Evolutionary conservation across 1,139 yeast species (phyloP), one percentile per base, ranked within the genome.

Genomic region (Hansenula anomala): DNA sequence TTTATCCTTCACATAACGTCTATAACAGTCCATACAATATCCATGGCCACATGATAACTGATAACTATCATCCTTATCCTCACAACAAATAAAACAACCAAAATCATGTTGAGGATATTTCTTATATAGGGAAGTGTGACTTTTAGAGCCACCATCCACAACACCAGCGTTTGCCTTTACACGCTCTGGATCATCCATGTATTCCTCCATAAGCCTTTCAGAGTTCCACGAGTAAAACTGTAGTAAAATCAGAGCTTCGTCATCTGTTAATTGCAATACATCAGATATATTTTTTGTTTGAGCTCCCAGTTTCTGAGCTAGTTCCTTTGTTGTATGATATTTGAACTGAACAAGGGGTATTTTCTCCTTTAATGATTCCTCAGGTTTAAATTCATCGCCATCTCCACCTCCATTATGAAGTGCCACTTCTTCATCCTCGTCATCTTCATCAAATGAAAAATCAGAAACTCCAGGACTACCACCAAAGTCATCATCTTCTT

Each of bases 71-170:
- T 54, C 51, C 27, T 64, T 65, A 1, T 68, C 71, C 16, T 81
- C 85, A 58, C 90, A 86, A 59, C 97, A 89, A 15, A 89, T 80
- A 13, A 61, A 54, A 54, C 97, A 89, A 22, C 60, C 49, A 47
- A 71, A 80, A 23, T 45, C 44, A 7, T 40, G 51, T 2, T 43
- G 41, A 1, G 47, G 48, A 27, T 67, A 58, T 11, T 34, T 47
- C 37, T 53, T 56, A 13, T 38, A 34, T 17, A 39, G 36, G 28
- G 40, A 24, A n/a, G 41, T 34, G 14, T 50, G 27, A 22, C 36
- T 35, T 11, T 36, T 39, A 15, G 41, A 39, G 19, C 43, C 47
- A 9, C 36, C 36, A 19, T 12, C 15, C 3, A 64, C 55, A 29
- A 82, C 49, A 1, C 92, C 90, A 27, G 79, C 73, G 13, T 60